These are phyloP conservation scores for Limonium bicolor DNA, from an alignment of 148 eudicot genomes.

Conservation along the genomic window DNA sequence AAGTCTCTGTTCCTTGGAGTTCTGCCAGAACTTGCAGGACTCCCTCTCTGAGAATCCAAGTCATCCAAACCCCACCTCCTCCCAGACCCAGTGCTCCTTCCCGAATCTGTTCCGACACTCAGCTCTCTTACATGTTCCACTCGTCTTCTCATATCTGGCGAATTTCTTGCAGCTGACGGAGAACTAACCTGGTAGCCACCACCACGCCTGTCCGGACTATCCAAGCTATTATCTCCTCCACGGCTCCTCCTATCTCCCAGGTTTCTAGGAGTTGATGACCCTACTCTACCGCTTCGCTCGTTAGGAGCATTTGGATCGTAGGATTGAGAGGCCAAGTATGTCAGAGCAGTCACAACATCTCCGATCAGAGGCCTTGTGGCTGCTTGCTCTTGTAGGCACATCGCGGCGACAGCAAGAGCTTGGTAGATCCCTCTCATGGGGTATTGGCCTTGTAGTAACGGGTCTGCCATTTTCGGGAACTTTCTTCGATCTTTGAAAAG, in stretches of 20 bases:
- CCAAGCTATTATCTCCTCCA: conserved; percentile 25
- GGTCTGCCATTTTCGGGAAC: conserved; percentile 57
- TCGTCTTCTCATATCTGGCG: conserved; percentile 4
- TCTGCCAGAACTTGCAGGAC: not conserved
- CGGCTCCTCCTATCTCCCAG: conserved; percentile 24
- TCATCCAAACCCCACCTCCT: conserved; percentile 60
- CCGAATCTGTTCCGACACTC: conserved; percentile 5
- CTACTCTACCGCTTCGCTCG: not conserved
- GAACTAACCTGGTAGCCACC: conserved; percentile 1
- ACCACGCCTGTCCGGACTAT: conserved; percentile 8
- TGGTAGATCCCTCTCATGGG: conserved; percentile 73
- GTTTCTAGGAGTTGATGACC: not conserved
- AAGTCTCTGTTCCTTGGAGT: conserved; percentile 32
- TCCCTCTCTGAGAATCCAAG: conserved; percentile 51
- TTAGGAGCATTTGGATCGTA: conserved; percentile 33
- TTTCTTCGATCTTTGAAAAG: conserved; percentile 60
- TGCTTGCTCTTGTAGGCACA: conserved; percentile 78
- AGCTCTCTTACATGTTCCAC: conserved; percentile 1
- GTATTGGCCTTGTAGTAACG: conserved; percentile 45
- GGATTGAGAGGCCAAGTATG: conserved; percentile 66
- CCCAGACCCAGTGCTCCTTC: conserved; percentile 26
- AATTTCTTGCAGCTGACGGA: conserved; percentile 3
- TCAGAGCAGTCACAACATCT: conserved; percentile 79
- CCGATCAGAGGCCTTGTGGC: conserved; percentile 75
- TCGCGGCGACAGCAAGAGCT: conserved; percentile 78